phyloP scores from a whole-genome alignment of 176 grass and related monocot genomes.

The Carex pumila region DNA sequence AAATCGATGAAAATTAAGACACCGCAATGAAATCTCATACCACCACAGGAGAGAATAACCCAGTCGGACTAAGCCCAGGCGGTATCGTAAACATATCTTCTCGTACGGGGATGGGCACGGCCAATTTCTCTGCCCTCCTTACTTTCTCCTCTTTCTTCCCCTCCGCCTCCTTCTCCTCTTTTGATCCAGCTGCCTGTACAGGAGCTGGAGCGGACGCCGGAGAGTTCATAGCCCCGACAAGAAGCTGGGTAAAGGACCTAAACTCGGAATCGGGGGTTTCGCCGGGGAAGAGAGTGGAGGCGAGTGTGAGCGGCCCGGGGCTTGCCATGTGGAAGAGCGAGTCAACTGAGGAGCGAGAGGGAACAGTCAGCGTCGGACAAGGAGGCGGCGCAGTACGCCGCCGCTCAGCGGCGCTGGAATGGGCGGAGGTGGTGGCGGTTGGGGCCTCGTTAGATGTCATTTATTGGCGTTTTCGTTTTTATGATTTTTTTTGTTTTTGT shows the following conservation, averaged over 20 bases:
- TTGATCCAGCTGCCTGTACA: neutral
- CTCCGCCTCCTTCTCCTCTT: neutral
- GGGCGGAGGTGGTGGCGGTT: neutral
- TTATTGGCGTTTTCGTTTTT: neutral
- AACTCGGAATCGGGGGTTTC: constrained; percentile 34
- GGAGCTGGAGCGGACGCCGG: neutral
- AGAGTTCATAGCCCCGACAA: constrained; percentile 26
- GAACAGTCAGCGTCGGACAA: neutral
- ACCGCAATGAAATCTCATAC: constrained; percentile 3
- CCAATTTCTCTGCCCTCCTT: constrained; percentile 5
- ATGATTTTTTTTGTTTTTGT: neutral
- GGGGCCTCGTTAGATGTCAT: constrained; percentile 7
- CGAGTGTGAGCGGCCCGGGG: constrained; percentile 30
- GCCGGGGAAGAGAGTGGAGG: constrained; percentile 28
- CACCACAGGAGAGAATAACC: constrained; percentile 26
- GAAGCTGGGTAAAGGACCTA: constrained; percentile 29
- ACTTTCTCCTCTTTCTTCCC: constrained; percentile 12
- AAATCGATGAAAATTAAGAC: neutral
- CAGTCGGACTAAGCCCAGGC: constrained; percentile 26
- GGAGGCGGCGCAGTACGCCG: neutral
- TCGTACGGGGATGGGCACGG: neutral
- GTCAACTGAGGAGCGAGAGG: neutral
- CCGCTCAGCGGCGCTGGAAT: constrained; percentile 2
- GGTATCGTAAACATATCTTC: constrained; percentile 27
- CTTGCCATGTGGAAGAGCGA: constrained; percentile 3